Evolutionary conservation across 2,329 filamentous ascomycete species (phyloP).

Genomic region (Sclerotinia minor): DNA sequence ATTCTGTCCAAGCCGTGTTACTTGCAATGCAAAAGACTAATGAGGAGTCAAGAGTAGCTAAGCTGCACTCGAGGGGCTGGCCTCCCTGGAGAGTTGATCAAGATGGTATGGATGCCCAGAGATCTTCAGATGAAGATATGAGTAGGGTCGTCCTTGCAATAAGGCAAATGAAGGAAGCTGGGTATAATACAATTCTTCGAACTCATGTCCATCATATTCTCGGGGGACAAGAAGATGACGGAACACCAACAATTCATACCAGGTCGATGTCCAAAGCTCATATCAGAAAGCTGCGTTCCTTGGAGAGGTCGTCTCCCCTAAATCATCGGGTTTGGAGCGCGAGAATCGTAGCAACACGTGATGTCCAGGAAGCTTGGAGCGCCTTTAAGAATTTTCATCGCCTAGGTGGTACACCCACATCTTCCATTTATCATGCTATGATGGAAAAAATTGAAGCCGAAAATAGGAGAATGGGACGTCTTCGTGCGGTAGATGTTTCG

Average conservation of each 20-base stretch:
- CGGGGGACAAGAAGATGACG: constrained; percentile 53
- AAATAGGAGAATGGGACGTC: constrained; percentile 35
- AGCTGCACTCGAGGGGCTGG: constrained; percentile 55
- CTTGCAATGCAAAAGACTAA: constrained; percentile 54
- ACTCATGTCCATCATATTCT: constrained; percentile 54
- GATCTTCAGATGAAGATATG: constrained; percentile 52
- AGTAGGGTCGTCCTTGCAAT: constrained; percentile 56
- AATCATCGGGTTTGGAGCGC: constrained; percentile 52
- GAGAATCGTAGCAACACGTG: constrained; percentile 58
- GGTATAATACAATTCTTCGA: constrained; percentile 49
- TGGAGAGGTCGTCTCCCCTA: constrained; percentile 13
- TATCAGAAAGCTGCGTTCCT: constrained; percentile 16
- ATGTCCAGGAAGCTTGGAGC: constrained; percentile 62
- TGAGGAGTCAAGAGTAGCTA: constrained; percentile 51
- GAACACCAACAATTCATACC: constrained; percentile 59
- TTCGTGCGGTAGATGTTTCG: constrained; percentile 39
- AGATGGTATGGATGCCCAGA: constrained; percentile 60
- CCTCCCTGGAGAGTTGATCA: constrained; percentile 59
- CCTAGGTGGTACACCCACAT: constrained; percentile 43
- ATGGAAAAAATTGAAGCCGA: constrained; percentile 55
- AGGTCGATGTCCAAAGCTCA: constrained; percentile 41
- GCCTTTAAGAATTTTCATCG: constrained; percentile 43
- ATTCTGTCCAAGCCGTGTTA: constrained; percentile 55
- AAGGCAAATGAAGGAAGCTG: constrained; percentile 56
- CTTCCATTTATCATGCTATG: constrained; percentile 58